Evolutionary conservation across 1,284 basidiomycete genomes (phyloP).

Genomic region (Cutaneotrichosporon curvatum): DNA sequence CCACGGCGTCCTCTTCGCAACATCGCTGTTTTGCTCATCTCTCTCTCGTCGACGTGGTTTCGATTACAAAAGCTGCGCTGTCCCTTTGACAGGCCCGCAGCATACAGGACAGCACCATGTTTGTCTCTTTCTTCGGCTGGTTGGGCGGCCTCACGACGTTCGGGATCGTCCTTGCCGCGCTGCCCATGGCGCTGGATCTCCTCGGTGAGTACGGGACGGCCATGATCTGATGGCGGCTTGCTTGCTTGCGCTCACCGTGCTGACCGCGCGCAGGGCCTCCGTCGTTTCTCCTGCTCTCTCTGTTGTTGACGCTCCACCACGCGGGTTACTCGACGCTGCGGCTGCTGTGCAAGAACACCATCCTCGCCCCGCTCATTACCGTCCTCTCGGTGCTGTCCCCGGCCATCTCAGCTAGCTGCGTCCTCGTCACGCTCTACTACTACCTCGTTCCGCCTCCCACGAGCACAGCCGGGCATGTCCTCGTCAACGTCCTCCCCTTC

Average conservation of each 20-base stretch:
- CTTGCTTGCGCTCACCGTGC: neutral
- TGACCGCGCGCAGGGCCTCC: slow-evolving; percentile 35
- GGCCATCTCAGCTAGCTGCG: slow-evolving; percentile 31
- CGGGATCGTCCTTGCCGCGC: slow-evolving; percentile 37
- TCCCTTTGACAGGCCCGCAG: neutral
- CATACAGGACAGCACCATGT: slow-evolving; percentile 2
- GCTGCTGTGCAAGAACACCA: slow-evolving; percentile 40
- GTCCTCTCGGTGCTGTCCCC: slow-evolving; percentile 41
- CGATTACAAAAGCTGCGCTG: no score
- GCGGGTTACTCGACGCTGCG: slow-evolving; percentile 43
- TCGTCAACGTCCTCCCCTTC: slow-evolving; percentile 42
- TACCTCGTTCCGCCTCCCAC: slow-evolving; percentile 34
- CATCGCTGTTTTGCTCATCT: no score
- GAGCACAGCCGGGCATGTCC: slow-evolving; percentile 20
- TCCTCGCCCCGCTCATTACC: slow-evolving; percentile 37
- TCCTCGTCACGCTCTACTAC: slow-evolving; percentile 36
- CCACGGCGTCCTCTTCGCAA: no score
- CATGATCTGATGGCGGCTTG: slow-evolving; percentile 3
- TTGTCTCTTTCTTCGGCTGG: slow-evolving; percentile 23
- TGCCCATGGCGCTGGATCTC: slow-evolving; percentile 42
- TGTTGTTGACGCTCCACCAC: slow-evolving; percentile 44
- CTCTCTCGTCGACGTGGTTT: neutral
- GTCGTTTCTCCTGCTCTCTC: slow-evolving; percentile 46
- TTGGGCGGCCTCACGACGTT: slow-evolving; percentile 42
- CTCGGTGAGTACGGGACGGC: slow-evolving; percentile 27